Evolutionary conservation across 805 yeast species (phyloP), one percentile per base, ranked within the genome.

Genomic region (Monosporozyma yasuniensis): DNA sequence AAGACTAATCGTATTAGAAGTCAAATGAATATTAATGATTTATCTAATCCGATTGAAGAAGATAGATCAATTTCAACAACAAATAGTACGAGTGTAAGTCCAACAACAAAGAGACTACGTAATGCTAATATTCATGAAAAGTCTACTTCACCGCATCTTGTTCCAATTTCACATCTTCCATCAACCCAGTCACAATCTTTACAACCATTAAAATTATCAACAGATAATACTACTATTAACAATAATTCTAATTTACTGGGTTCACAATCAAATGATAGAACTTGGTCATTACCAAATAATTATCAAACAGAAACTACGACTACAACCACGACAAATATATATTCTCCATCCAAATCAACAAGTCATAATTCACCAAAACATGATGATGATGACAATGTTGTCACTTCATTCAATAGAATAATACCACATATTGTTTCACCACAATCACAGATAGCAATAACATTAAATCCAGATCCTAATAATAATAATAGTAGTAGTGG

Each of bases 1-100:
- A 37, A 25, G 10, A 27, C 46, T 18, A 19, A 25, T 23, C 34
- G 34, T 22, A 44, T 32, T 19, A 45, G 30, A 45, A 45, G 18
- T 23, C 47, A 32, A 34, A 47, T 47, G 44, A 47, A 47, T 42
- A 47, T 47, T 2, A 30, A 42, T 7, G 49, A 47, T 34, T 32
- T 47, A 25, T 47, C 49, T 8, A 47, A 47, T 35, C 49, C 49
- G 2, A 21, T 25, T 3, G 32, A 38, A 14, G 41, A 32, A 23
- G 39, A 25, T 19, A 38, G 18, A 22, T 22, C 44, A 14, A 1
- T n/a, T 16, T 25, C 44, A 21, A n/a, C 11, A 21, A 19, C 46
- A 6, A 30, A 14, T 19, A 43, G 38, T 43, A 28, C 25, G 11
- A 30, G 19, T 21, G 28, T 16, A 14, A 44, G 39, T 21, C 3